These are phyloP conservation scores for Fistulina hepatica DNA, from an alignment of 1,284 basidiomycete species.

Conservation along the genomic window DNA sequence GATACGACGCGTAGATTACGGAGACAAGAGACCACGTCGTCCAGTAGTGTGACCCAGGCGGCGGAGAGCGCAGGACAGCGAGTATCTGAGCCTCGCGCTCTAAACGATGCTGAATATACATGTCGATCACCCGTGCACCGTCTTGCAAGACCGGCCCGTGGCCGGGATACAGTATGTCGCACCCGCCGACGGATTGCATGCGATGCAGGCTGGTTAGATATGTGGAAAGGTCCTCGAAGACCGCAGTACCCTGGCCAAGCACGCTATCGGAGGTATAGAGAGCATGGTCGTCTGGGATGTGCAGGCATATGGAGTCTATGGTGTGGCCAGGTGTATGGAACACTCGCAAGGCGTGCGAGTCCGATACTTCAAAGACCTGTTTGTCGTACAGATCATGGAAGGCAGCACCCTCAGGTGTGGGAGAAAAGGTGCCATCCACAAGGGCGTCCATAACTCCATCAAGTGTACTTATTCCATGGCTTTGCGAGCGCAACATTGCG, in stretches of 20 bases:
- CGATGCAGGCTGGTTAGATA: constrained; percentile 66
- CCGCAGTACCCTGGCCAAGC: constrained; percentile 82
- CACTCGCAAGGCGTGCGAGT: constrained; percentile 36
- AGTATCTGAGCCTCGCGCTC: constrained; percentile 79
- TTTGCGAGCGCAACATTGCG: constrained; percentile 25
- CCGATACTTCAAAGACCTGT: constrained; percentile 34
- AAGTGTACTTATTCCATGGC: no score
- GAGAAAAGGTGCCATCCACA: constrained; percentile 32
- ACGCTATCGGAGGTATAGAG: constrained; percentile 89
- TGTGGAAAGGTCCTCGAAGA: constrained; percentile 75
- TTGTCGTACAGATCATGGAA: constrained; percentile 49
- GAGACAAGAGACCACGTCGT: constrained; percentile 58
- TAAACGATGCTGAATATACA: constrained; percentile 75
- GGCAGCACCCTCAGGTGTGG: constrained; percentile 27
- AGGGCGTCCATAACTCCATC: constrained; percentile 37
- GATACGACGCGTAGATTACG: constrained; percentile 60
- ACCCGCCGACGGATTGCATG: no score
- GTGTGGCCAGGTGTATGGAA: constrained; percentile 91
- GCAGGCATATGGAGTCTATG: constrained; percentile 70
- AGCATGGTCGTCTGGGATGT: constrained; percentile 49
- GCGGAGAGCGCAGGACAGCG: constrained; percentile 23
- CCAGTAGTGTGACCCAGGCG: constrained; percentile 26
- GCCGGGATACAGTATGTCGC: constrained; percentile 68
- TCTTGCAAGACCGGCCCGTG: constrained; percentile 74
- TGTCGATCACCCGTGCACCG: constrained; percentile 46